Evolutionary conservation across 805 yeast genomes (phyloP), one percentile per base, ranked within the genome.

Genomic region (Maudiozyma saulgeensis): DNA sequence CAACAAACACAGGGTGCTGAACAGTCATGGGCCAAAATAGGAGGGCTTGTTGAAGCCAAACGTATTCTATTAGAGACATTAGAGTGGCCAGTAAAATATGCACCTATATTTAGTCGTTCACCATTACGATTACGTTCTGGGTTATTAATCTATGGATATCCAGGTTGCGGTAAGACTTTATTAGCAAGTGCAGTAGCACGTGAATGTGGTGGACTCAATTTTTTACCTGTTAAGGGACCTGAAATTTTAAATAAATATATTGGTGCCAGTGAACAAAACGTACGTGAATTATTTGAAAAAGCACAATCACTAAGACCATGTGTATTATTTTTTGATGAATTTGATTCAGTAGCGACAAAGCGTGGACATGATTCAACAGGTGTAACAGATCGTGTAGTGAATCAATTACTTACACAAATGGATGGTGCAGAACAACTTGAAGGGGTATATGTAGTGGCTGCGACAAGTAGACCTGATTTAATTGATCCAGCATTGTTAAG

Each of bases 371-470:
- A 91, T 63, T 87, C 96, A 1, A 90, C 98, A 0, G 98, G 98
- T 49, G 98, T 93, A 4, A 93, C 98, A 2, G 99, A 93, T 64
- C 77, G 99, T 58, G 96, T 93, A 40, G 99, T 93, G 25, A 93
- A 93, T 68, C 99, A 93, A 63, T 79, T 93, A 80, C 76, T 93
- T 59, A 93, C 99, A 0, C 97, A 93, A 64, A 90, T 93, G 96
- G 99, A 93, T 67, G 99, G 99, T 70, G 98, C 98, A 0, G 98
- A 93, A 66, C 97, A 98, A 0, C 72, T 90, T 28, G 97, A 90
- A 59, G 97, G 98, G 3, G 98, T 93, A 2, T 91, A 93, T 63
- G 96, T 93, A 0, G 72, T 93, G 25, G 98, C 98, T 0, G 99
- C 98, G 1, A 93, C 98, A 0, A 82, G 93, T 58, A 76, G 99